Evolutionary conservation across 75 land plant genomes (phyloP), one percentile per base, ranked within the genome.

Genomic region (Pinus albicaulis): DNA sequence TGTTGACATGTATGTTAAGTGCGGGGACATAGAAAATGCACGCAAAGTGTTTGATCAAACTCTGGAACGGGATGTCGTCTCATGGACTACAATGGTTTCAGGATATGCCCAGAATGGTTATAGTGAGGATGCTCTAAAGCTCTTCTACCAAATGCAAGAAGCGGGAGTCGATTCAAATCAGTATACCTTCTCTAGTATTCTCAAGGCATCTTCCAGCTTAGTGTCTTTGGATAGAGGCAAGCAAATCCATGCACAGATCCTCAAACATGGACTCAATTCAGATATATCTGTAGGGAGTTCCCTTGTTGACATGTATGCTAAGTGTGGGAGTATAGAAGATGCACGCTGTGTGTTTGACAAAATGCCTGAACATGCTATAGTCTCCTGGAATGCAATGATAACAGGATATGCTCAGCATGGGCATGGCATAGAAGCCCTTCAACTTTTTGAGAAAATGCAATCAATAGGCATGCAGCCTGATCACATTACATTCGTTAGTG

Each of bases 331-430:
- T 1, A 20, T 86, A 12, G 56, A 22, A 1, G 14, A 53, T 25
- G 88, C 93, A 11, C 81, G 84, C 28, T 31, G 61, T 20, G 48
- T 88, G 79, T 91, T 91, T 72, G 88, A 86, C 38, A 83, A 86
- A 83, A 81, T 77, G 38, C 74, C 81, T 31, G 53, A 76, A 4
- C 72, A 81, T 60, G 82, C 82, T 71, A 84, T 79, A 14, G 84
- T 84, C 59, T 86, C 82, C 25, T 88, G 90, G 88, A 91, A 86
- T 68, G 80, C 88, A 7, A 86, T 91, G 85, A 79, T 90, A n/a
- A 72, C 78, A 12, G 87, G 83, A 23, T 89, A 88, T 44, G 86
- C 84, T 28, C 85, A 88, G 63, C 84, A 85, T 52, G 80, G 85
- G 28, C 57, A 78, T 68, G 22, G 60, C 20, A 76, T 53, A 36